These are phyloP conservation scores for Phytophthora colocasiae DNA, from an alignment of 352 stramenopile species.

Conservation along the genomic window DNA sequence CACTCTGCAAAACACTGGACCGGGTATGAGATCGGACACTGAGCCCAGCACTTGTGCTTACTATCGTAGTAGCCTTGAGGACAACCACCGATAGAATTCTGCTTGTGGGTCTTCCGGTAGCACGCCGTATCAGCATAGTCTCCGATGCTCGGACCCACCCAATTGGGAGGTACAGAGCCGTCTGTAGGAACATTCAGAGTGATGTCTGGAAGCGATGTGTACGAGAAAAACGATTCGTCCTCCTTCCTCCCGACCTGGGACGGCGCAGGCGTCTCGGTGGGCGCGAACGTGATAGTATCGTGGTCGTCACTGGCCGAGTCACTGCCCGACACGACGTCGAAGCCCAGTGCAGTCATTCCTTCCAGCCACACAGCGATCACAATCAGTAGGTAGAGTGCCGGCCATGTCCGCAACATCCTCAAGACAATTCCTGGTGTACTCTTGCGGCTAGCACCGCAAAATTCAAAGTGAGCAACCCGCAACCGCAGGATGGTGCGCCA, in stretches of 20 bases:
- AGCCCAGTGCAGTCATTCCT: not conserved
- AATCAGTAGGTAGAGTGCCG: slow-evolving; percentile 6
- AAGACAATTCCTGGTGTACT: slow-evolving; percentile 21
- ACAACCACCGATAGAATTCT: slow-evolving; percentile 35
- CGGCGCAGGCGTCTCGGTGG: not conserved
- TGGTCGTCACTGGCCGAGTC: slow-evolving; percentile 1
- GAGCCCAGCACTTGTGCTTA: slow-evolving; percentile 61
- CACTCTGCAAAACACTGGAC: slow-evolving; percentile 77
- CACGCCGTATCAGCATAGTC: slow-evolving; percentile 47
- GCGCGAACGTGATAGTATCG: not conserved
- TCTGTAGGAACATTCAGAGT: slow-evolving; percentile 15
- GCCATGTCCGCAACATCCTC: slow-evolving; percentile 29
- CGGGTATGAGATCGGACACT: slow-evolving; percentile 78
- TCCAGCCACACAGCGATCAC: slow-evolving; percentile 5
- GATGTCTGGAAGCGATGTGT: slow-evolving; percentile 22
- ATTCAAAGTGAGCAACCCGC: slow-evolving; percentile 29
- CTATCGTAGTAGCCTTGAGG: slow-evolving; percentile 52
- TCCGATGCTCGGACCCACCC: slow-evolving; percentile 37
- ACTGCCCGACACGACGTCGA: not conserved
- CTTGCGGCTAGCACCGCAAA: slow-evolving; percentile 24
- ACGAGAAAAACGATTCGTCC: slow-evolving; percentile 35
- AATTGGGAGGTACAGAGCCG: slow-evolving; percentile 34
- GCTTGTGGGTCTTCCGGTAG: slow-evolving; percentile 59
- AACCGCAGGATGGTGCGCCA: slow-evolving; percentile 17
- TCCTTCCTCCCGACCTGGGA: slow-evolving; percentile 13